Evolutionary conservation across 2,329 filamentous ascomycete genomes (phyloP), one percentile per base, ranked within the genome.

Genomic region (Zasmidium cellare): DNA sequence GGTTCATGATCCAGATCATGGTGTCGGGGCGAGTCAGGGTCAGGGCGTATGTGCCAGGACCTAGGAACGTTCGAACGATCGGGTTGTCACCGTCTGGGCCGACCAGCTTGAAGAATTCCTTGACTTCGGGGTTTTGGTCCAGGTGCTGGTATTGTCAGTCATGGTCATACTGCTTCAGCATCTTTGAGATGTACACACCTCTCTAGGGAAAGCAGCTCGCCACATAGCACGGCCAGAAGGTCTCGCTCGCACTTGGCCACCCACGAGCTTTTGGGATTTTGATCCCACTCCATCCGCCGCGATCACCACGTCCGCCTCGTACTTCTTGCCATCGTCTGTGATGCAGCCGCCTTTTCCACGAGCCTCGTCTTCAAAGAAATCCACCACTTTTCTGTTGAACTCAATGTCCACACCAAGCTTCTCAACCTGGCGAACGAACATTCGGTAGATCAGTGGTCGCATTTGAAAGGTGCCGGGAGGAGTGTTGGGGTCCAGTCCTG

Each of bases 1-100:
- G 35, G 66, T 80, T 80, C 71, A 80, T 75, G 67, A 80, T 79
- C 77, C 77, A 80, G 20, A 80, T 77, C 74, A 79, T 78, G 28
- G 76, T 75, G 64, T 80, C 77, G 14, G 75, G 74, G 7, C 77
- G 72, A 9, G 75, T 77, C 28, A 80, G 63, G 1, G 77, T 79
- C 53, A 80, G 67, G 18, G 75, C 77, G 55, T 80, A 79, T 2
- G 77, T 78, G 22, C 67, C 66, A 14, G 69, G 69, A 9, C 76
- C 78, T 11, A 80, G 64, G 68, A 73, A 80, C 45, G 77, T 79
- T 53, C 77, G 70, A 46, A 80, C 76, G 56, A 79, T 77, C 1
- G 77, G 74, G 65, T 79, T 73, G 47, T 74, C 70, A 50, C 66
- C 64, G 41, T 71, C 64, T 31, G 65, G 61, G 41, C 66, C 65